Percentiles rank a stretch among this genome's conserved stretches.
Evolutionary conservation across 139 green algal species (phyloP).

Genomic region (Chlorella sp.): DNA sequence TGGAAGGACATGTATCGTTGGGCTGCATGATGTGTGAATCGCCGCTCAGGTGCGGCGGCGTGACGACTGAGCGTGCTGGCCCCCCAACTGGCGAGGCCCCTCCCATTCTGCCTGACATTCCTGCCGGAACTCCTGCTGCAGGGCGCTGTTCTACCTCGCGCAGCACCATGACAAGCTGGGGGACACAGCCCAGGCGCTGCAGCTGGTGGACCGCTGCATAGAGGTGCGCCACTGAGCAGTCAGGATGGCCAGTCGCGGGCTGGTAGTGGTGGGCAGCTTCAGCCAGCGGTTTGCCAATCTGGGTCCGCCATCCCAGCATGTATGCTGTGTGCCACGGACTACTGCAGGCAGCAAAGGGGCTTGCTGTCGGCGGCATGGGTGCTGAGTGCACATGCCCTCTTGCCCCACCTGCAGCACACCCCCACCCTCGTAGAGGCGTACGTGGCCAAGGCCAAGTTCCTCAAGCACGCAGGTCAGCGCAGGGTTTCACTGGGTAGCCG

Average conservation of each 20-base stretch:
- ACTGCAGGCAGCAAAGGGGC: no score
- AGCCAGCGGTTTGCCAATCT: no score
- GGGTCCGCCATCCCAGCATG: no score
- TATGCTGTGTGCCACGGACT: no score
- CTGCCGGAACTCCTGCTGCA: no score
- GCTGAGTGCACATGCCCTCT: no score
- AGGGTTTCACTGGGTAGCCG: background rate
- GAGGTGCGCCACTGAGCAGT: background rate
- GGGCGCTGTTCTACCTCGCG: slow-evolving; percentile 80
- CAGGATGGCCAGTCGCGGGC: background rate
- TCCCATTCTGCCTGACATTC: background rate
- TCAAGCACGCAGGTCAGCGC: slow-evolving; percentile 73
- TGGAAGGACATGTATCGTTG: background rate
- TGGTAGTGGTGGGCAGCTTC: background rate
- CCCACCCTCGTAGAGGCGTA: slow-evolving; percentile 85
- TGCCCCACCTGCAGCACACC: slow-evolving; percentile 43
- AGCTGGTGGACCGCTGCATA: slow-evolving; percentile 66
- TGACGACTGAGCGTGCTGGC: no score
- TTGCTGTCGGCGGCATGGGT: no score
- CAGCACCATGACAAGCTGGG: slow-evolving; percentile 83
- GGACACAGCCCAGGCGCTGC: slow-evolving; percentile 70
- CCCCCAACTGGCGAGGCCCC: background rate
- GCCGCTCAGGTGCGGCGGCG: no score
- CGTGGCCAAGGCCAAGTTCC: slow-evolving; percentile 58
- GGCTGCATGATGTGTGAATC: background rate